These are phyloP conservation scores for Pontederia crassipes DNA, from an alignment of 176 grass and related monocot genomes.

Conservation along the genomic window DNA sequence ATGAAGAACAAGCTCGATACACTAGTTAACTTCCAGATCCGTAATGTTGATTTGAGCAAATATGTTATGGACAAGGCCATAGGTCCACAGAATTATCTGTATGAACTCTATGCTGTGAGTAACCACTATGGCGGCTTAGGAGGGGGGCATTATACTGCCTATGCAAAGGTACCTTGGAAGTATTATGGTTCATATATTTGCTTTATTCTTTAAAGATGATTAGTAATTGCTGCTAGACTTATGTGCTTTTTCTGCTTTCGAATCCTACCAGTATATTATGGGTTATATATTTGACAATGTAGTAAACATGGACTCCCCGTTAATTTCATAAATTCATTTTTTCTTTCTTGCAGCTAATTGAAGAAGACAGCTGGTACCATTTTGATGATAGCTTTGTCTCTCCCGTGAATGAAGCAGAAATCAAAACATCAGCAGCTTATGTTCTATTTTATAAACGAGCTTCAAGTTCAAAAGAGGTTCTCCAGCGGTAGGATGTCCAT, in stretches of 20 bases:
- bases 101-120: conserved; percentile 88
- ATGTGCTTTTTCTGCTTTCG: no score
- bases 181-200: no score
- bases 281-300: not conserved
- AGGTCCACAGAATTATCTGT: conserved; percentile 20
- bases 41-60: conserved; percentile 66
- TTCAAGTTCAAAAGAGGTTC: not conserved
- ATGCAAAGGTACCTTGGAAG: conserved; percentile 50
- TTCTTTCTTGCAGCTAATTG: conserved; percentile 45
- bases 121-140: conserved; percentile 96
- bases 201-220: no score
- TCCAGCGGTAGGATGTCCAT: no score
- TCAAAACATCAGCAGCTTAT: conserved; percentile 73
- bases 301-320: not conserved
- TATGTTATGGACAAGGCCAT: conserved; percentile 33
- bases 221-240: no score
- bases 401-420: conserved; percentile 55
- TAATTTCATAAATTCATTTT: conserved; percentile 12
- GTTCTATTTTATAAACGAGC: conserved; percentile 72
- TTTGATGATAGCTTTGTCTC: conserved; percentile 99
- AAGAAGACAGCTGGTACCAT: conserved; percentile 88
- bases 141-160: conserved; percentile 92
- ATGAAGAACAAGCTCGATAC: conserved; percentile 98
- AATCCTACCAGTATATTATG: no score
- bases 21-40: conserved; percentile 85